Evolutionary conservation across 257 asterid species (phyloP).

Genomic region (Solanum bulbocastanum): DNA sequence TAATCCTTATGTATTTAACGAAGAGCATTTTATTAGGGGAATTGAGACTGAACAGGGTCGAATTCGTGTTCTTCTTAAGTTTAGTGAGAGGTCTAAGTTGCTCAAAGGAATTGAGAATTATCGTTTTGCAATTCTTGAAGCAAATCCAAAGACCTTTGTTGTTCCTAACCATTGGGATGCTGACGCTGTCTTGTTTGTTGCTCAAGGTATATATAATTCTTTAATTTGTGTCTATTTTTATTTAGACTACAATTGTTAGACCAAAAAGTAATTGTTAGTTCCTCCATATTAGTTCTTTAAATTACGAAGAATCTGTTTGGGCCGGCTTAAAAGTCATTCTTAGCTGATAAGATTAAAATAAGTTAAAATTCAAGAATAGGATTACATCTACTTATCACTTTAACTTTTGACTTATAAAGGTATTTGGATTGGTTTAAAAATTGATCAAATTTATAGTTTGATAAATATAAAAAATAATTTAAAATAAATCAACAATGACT

Average conservation of each 20-base stretch:
- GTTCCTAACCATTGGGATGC: conserved; percentile 68
- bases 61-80: conserved; percentile 42
- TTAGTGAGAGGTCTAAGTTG: conserved; percentile 45
- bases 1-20: conserved; percentile 52
- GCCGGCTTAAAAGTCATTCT: too few relatives aligned
- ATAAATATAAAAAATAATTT: too few relatives aligned
- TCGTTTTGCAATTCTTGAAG: conserved; percentile 43
- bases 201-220: conserved; percentile 26
- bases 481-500: too few relatives aligned
- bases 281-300: too few relatives aligned
- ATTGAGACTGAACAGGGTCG: conserved; percentile 39
- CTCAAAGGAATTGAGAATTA: conserved; percentile 50
- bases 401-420: too few relatives aligned
- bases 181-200: conserved; percentile 32
- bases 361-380: too few relatives aligned
- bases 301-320: too few relatives aligned
- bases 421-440: too few relatives aligned
- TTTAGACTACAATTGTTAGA: background rate
- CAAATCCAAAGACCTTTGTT: conserved; percentile 54
- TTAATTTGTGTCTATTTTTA: background rate
- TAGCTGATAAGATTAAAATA: too few relatives aligned
- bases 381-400: too few relatives aligned
- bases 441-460: too few relatives aligned
- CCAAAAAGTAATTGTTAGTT: too few relatives aligned
- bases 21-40: conserved; percentile 36